Conservation (phyloP, 2,329 filamentous ascomycete species). For the Botryotinia globosa region DNA sequence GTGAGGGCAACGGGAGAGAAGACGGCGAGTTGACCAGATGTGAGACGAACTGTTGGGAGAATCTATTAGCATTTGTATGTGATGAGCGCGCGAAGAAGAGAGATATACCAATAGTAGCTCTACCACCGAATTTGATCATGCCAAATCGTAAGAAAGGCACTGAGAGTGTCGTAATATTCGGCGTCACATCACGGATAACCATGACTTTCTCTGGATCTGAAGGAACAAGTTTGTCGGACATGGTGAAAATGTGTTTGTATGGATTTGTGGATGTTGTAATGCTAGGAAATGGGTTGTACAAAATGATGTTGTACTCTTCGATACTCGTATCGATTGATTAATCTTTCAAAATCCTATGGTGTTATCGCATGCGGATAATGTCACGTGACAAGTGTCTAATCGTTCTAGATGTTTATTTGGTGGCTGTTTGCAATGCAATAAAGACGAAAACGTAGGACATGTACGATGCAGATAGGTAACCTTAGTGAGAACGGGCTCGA, state of each 20-base stretch:
- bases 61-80: slow-evolving; percentile 12
- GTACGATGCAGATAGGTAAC: not conserved
- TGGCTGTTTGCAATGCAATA: not conserved
- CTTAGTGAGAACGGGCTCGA: not conserved
- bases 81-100: not conserved
- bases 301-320: not conserved
- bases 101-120: slow-evolving; percentile 75
- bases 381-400: not conserved
- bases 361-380: not conserved
- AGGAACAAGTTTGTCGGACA: slow-evolving; percentile 65
- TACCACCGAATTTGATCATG: slow-evolving; percentile 75
- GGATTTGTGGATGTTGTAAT: not conserved
- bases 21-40: slow-evolving; percentile 74
- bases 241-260: slow-evolving; percentile 35
- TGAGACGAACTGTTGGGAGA: slow-evolving; percentile 64
- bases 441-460: not conserved
- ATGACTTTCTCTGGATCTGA: slow-evolving; percentile 75
- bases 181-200: slow-evolving; percentile 83
- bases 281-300: not conserved
- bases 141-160: slow-evolving; percentile 84
- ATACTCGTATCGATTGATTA: too few relatives aligned
- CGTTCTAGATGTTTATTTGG: not conserved
- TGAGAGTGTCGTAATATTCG: slow-evolving; percentile 73
- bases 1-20: slow-evolving; percentile 92
- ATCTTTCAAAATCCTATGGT: slow-evolving; percentile 2